These are phyloP conservation scores for Cercospora janseana DNA, from an alignment of 2,329 filamentous ascomycete genomes.

Conservation along the genomic window DNA sequence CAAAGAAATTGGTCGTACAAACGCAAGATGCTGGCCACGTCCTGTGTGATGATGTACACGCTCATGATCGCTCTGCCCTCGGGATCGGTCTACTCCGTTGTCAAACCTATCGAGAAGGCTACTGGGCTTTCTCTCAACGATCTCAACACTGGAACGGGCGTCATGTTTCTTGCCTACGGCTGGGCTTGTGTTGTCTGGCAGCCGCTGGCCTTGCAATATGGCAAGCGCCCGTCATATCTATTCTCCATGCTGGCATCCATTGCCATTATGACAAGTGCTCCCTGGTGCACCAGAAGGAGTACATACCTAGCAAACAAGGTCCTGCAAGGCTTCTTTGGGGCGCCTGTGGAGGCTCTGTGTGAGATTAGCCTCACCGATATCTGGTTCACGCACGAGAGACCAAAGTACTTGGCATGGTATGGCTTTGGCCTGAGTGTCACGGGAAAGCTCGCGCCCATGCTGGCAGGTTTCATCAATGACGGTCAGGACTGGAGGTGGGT, in stretches of 20 bases:
- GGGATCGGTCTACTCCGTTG: slow-evolving; percentile 50
- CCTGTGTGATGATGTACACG: slow-evolving; percentile 44
- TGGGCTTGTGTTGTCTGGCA: slow-evolving; percentile 55
- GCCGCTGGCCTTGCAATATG: slow-evolving; percentile 52
- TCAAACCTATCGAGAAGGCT: slow-evolving; percentile 48
- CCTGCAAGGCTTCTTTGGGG: slow-evolving; percentile 49
- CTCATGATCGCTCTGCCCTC: slow-evolving; percentile 50
- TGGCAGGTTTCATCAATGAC: slow-evolving; percentile 52
- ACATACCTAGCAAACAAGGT: slow-evolving; percentile 51
- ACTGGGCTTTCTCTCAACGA: slow-evolving; percentile 48
- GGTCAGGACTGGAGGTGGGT: slow-evolving; percentile 52
- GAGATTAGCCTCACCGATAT: slow-evolving; percentile 34
- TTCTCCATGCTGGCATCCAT: slow-evolving; percentile 43
- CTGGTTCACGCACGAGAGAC: slow-evolving; percentile 34
- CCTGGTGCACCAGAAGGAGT: slow-evolving; percentile 46
- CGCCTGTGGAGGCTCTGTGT: slow-evolving; percentile 50
- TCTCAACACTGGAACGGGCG: slow-evolving; percentile 51
- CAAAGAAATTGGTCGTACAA: slow-evolving; percentile 44
- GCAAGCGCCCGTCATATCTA: slow-evolving; percentile 50
- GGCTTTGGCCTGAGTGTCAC: slow-evolving; percentile 31
- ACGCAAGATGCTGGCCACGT: slow-evolving; percentile 45
- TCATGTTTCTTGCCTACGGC: slow-evolving; percentile 52
- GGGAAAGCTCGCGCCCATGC: slow-evolving; percentile 41
- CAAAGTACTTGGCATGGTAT: slow-evolving; percentile 35
- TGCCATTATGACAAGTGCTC: slow-evolving; percentile 45